Conservation (phyloP, 768 basidiomycete genomes). For the Fistulinella prunicolor region DNA sequence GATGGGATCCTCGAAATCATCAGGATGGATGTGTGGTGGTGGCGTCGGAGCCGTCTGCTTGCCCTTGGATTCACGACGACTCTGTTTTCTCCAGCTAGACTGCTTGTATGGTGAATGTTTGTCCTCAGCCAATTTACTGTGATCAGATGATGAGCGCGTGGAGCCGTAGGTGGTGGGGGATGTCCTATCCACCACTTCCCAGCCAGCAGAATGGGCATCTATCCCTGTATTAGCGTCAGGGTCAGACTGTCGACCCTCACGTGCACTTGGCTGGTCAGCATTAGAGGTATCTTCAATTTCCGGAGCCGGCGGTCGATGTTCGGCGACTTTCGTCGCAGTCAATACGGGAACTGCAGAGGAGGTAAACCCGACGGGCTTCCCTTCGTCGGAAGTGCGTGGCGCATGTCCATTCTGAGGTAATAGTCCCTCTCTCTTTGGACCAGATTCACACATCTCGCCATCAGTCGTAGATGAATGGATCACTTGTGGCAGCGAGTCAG, state of each 20-base stretch:
- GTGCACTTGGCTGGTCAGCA: conserved; percentile 24
- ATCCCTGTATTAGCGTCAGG: not conserved
- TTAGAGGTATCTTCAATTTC: conserved; percentile 28
- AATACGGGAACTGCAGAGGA: conserved; percentile 62
- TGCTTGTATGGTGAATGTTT: conserved; percentile 47
- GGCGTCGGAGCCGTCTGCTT: conserved; percentile 62
- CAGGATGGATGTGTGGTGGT: conserved; percentile 69
- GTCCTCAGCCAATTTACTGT: conserved; percentile 47
- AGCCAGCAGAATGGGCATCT: conserved; percentile 40
- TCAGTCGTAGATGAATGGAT: conserved; percentile 33
- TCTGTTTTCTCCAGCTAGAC: conserved; percentile 54
- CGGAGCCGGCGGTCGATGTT: conserved; percentile 41
- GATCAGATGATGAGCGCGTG: conserved; percentile 44
- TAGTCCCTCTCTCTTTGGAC: conserved; percentile 27
- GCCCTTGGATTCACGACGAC: conserved; percentile 51
- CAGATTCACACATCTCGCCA: not conserved
- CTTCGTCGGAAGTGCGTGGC: conserved; percentile 50
- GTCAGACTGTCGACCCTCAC: conserved; percentile 12
- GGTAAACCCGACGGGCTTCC: conserved; percentile 54
- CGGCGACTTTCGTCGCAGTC: conserved; percentile 64
- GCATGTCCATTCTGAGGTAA: conserved; percentile 48
- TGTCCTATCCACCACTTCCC: conserved; percentile 41
- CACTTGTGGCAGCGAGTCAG: conserved; percentile 35
- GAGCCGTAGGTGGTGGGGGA: conserved; percentile 44
- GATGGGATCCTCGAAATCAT: conserved; percentile 88